phyloP scores from a whole-genome alignment of 345 rosid species.

The Acer yangbiense region DNA sequence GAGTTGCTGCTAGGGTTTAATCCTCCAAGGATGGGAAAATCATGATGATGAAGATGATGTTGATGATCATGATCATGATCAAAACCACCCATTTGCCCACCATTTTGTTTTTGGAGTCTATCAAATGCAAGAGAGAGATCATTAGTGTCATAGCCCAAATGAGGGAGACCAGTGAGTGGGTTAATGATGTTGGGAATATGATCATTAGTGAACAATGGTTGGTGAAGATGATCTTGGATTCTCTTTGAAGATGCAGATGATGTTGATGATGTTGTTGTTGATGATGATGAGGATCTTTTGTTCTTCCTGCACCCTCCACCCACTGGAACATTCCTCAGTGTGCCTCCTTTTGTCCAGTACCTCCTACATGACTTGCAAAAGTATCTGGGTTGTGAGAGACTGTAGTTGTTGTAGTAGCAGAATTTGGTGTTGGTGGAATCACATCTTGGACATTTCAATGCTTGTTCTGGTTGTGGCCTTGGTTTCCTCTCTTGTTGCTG shows the following conservation, averaged over 20 bases:
- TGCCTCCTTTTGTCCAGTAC: conserved; percentile 92
- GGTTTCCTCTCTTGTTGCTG: conserved; percentile 63
- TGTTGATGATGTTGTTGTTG: conserved; percentile 40
- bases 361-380: conserved; percentile 85
- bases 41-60: conserved; percentile 26
- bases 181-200: conserved; percentile 27
- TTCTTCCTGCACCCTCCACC: conserved; percentile 90
- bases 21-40: conserved; percentile 43
- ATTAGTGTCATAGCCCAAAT: conserved; percentile 55
- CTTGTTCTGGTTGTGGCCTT: conserved; percentile 64
- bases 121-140: conserved; percentile 83
- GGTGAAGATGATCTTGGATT: conserved; percentile 37
- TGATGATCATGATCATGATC: conserved; percentile 15
- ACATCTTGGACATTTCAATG: conserved; percentile 73
- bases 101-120: conserved; percentile 55
- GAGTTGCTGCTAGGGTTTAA: conserved; percentile 22
- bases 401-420: conserved; percentile 92
- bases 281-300: conserved; percentile 60
- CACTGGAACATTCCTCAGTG: conserved; percentile 74
- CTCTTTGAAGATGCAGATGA: conserved; percentile 52
- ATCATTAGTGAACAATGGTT: conserved; percentile 16
- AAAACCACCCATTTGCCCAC: conserved; percentile 59
- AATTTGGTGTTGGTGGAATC: conserved; percentile 84
- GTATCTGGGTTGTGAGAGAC: conserved; percentile 82
- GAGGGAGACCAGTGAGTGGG: conserved; percentile 42